phyloP scores from a whole-genome alignment of 169 alveolate species.

The Eimeria maxima region DNA sequence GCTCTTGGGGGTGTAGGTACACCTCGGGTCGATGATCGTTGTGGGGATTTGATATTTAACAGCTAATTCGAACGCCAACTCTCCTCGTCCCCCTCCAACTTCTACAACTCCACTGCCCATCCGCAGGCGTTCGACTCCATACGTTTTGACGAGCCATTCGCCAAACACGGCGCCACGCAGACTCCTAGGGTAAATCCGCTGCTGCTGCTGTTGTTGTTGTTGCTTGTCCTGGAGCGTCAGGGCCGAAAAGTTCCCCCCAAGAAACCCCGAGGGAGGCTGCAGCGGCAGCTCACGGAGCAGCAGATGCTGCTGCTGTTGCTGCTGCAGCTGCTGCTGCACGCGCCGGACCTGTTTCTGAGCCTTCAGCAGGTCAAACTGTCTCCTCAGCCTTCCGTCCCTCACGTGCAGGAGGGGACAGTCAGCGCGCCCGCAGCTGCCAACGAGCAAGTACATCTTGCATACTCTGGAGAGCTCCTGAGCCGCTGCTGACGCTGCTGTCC shows the following conservation, averaged over 20 bases:
- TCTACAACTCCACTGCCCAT: constrained; percentile 57
- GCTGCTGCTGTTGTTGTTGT: constrained; percentile 62
- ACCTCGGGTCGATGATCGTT: constrained; percentile 67
- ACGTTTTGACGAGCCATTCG: constrained; percentile 40
- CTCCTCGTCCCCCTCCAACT: constrained; percentile 64
- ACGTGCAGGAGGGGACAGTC: constrained; percentile 60
- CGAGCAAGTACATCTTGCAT: constrained; percentile 39
- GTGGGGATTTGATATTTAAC: constrained; percentile 28
- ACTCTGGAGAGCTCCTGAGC: constrained; percentile 9
- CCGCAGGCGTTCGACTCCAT: constrained; percentile 52
- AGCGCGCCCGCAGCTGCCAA: constrained; percentile 51
- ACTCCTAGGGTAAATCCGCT: constrained; percentile 59
- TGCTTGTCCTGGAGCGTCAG: constrained; percentile 21
- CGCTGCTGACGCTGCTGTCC: constrained; percentile 10
- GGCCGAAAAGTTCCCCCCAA: constrained; percentile 22
- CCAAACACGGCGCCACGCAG: constrained; percentile 42
- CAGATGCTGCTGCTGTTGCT: not conserved
- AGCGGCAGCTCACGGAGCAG: constrained; percentile 27
- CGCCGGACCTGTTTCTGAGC: constrained; percentile 65
- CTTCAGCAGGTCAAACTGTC: constrained; percentile 62
- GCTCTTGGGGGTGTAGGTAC: constrained; percentile 54
- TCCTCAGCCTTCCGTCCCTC: constrained; percentile 51
- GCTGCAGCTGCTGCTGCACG: constrained; percentile 63
- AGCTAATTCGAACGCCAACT: constrained; percentile 53
- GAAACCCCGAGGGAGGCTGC: not conserved